Evolutionary conservation across 257 asterid genomes (phyloP).

Genomic region (Jasminum sambac): DNA sequence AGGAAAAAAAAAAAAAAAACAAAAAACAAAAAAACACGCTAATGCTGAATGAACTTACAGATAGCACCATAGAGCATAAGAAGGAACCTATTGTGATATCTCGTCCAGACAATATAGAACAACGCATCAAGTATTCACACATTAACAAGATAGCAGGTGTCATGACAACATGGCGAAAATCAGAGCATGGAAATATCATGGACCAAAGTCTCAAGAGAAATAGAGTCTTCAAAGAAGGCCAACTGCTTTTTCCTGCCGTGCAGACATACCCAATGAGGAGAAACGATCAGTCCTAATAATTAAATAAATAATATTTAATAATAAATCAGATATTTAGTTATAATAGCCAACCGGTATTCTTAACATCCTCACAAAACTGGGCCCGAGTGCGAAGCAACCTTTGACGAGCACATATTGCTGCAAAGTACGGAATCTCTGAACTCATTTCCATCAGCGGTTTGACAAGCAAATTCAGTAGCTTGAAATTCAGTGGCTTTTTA

Average conservation of each 20-base stretch:
- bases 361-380: constrained; percentile 65
- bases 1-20: not conserved
- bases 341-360: constrained; percentile 55
- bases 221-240: constrained; percentile 89
- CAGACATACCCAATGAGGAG: constrained; percentile 12
- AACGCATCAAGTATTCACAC: constrained; percentile 86
- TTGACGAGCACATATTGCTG: constrained; percentile 97
- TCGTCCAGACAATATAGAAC: constrained; percentile 68
- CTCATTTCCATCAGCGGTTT: constrained; percentile 95
- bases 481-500: constrained; percentile 64
- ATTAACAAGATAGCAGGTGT: constrained; percentile 80
- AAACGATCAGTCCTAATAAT: not conserved
- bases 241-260: constrained; percentile 71
- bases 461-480: constrained; percentile 68
- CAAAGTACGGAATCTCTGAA: constrained; percentile 88
- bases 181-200: constrained; percentile 94
- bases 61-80: constrained; percentile 86
- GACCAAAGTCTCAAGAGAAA: constrained; percentile 87
- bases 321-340: not conserved
- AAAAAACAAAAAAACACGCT: not conserved
- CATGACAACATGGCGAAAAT: constrained; percentile 88
- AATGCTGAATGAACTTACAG: constrained; percentile 53
- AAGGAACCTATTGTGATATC: constrained; percentile 82
- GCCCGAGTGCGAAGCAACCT: constrained; percentile 65
- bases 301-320: too few species aligned